Conservation (phyloP, 768 basidiomycete genomes). For the Coprinellus micaceus region DNA sequence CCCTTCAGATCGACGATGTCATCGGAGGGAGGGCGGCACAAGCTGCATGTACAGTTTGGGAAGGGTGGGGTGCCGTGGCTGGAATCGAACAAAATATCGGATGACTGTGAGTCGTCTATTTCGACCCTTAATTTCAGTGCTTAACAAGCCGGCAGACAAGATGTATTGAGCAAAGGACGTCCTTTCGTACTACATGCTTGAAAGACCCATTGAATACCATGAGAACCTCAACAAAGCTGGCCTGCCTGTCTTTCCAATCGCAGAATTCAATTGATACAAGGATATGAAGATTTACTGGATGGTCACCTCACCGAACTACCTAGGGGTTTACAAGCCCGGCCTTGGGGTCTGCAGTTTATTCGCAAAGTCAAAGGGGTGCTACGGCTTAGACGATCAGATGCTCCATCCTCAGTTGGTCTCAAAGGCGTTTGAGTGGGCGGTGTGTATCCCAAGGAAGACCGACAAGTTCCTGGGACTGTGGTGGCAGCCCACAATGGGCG, state of each 20-base stretch:
- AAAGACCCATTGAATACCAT: not conserved
- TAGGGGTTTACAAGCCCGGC: no score
- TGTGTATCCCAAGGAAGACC: not conserved
- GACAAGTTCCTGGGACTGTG: not conserved
- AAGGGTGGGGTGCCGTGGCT: no score
- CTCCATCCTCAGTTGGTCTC: not conserved
- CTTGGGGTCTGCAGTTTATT: no score
- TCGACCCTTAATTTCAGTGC: no score
- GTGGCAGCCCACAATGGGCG: not conserved
- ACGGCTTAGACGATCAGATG: not conserved
- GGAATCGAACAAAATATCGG: no score
- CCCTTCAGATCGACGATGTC: no score
- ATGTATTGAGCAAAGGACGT: not conserved
- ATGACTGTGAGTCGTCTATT: no score
- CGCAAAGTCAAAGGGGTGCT: not conserved
- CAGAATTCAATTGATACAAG: not conserved
- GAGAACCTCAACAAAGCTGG: not conserved
- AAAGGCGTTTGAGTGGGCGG: not conserved
- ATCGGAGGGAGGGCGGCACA: no score
- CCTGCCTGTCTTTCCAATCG: not conserved
- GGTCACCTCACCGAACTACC: not conserved
- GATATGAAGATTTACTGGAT: not conserved
- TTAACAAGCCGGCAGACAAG: no score
- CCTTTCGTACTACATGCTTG: not conserved
- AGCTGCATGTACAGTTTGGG: no score